A percentile compares a stretch with the other conserved stretches of the same genome.
Evolutionary conservation across 805 yeast genomes (phyloP).

Genomic region (Wickerhamiella brachini): DNA sequence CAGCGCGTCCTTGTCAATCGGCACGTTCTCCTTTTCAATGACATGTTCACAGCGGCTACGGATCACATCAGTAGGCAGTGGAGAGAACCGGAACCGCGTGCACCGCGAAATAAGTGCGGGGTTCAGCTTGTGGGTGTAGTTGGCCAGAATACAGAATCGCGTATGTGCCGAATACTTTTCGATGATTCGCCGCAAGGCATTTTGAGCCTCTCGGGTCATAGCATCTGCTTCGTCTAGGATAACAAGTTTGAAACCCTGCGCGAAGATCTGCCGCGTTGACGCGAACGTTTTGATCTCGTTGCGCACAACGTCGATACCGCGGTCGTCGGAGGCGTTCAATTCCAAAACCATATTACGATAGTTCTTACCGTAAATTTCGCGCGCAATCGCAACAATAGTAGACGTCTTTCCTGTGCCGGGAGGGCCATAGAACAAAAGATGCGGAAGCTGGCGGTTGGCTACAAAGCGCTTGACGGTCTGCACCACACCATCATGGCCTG

Average conservation of each 20-base stretch:
- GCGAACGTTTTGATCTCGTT: constrained; percentile 96
- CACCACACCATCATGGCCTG: constrained; percentile 82
- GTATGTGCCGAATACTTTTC: constrained; percentile 90
- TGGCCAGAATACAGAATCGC: constrained; percentile 90
- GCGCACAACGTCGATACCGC: constrained; percentile 96
- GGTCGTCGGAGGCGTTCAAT: constrained; percentile 91
- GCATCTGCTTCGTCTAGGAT: constrained; percentile 96
- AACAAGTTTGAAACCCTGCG: constrained; percentile 68
- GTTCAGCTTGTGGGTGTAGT: constrained; percentile 86
- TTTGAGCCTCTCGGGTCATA: constrained; percentile 94
- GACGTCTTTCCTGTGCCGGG: constrained; percentile 93
- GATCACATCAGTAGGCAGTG: constrained; percentile 56
- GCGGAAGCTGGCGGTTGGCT: constrained; percentile 73
- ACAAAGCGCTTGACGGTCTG: constrained; percentile 76
- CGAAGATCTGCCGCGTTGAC: constrained; percentile 82
- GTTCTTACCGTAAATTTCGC: constrained; percentile 70
- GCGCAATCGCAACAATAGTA: constrained; percentile 76
- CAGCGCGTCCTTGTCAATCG: constrained; percentile 44
- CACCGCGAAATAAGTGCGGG: constrained; percentile 93
- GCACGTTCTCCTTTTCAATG: constrained; percentile 50
- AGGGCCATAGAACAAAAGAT: constrained; percentile 84
- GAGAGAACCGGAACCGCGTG: constrained; percentile 86
- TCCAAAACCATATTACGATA: constrained; percentile 87
- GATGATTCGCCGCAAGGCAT: constrained; percentile 85
- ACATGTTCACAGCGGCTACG: constrained; percentile 55